These are phyloP conservation scores for Plasmodium gaboni DNA, from an alignment of 169 alveolate species.

Conservation along the genomic window DNA sequence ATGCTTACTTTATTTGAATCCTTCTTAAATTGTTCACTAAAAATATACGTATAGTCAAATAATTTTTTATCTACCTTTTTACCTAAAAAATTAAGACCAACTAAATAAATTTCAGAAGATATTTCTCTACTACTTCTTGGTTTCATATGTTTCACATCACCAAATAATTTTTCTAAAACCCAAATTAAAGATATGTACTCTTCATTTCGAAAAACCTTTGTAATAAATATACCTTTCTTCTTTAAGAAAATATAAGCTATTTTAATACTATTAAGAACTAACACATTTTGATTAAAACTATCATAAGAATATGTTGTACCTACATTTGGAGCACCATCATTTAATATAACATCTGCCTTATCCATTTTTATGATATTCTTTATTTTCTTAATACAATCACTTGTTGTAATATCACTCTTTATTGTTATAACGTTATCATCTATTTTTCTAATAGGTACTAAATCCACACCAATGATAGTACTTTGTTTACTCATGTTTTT, in stretches of 20 bases:
- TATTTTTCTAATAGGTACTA: constrained; percentile 97
- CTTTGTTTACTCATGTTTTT: constrained; percentile 95
- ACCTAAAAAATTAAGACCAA: constrained; percentile 95
- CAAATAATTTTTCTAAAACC: constrained; percentile 96
- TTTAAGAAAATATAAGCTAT: constrained; percentile 91
- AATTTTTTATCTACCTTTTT: constrained; percentile 96
- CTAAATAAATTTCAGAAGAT: constrained; percentile 98
- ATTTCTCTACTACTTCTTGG: constrained; percentile 98
- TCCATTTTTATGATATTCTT: constrained; percentile 84
- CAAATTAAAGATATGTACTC: constrained; percentile 97
- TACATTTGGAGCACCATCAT: constrained; percentile 99
- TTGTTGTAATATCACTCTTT: constrained; percentile 93
- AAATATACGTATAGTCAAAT: constrained; percentile 96
- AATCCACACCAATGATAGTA: constrained; percentile 97
- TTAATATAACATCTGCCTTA: constrained; percentile 97
- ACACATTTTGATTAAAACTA: constrained; percentile 97
- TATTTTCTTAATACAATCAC: constrained; percentile 77
- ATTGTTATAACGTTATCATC: constrained; percentile 95
- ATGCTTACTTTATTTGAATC: constrained; percentile 15
- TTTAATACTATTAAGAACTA: constrained; percentile 94
- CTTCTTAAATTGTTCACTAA: constrained; percentile 85
- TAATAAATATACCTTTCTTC: constrained; percentile 83
- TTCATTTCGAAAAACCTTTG: constrained; percentile 84
- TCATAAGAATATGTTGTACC: constrained; percentile 99
- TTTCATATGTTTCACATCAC: constrained; percentile 97